These are phyloP conservation scores for Davidsoniella eucalypti DNA, from an alignment of 2,329 filamentous ascomycete species.

Conservation along the genomic window DNA sequence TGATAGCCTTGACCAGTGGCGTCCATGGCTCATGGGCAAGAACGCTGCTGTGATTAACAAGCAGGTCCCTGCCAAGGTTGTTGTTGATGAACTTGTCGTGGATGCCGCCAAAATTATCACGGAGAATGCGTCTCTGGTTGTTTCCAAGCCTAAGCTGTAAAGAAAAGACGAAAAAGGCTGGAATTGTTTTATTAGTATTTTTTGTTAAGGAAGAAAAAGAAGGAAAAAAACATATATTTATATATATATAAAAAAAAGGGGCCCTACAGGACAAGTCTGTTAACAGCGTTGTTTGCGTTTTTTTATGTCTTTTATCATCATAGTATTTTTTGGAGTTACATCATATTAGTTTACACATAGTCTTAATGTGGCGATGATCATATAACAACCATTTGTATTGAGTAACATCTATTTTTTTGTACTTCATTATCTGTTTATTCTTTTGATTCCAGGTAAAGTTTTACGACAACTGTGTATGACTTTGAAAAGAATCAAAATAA, in stretches of 20 bases:
- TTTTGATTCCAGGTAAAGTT: too few species aligned
- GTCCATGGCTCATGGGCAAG: conserved; percentile 93
- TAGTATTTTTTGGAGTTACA: not conserved
- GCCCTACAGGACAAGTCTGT: not conserved
- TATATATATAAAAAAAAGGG: too few species aligned
- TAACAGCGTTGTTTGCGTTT: not conserved
- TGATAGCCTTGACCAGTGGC: conserved; percentile 78
- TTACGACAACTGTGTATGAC: too few species aligned
- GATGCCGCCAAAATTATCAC: conserved; percentile 61
- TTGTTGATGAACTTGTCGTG: conserved; percentile 83
- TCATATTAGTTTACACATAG: too few species aligned
- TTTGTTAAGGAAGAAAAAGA: not conserved
- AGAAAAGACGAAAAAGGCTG: conserved; percentile 2
- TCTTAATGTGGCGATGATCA: too few species aligned
- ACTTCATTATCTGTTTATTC: too few species aligned
- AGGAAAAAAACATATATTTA: not conserved
- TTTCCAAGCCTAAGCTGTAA: conserved; percentile 51
- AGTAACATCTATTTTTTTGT: too few species aligned
- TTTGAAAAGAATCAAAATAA: too few species aligned
- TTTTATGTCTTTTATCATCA: not conserved
- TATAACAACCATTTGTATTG: too few species aligned
- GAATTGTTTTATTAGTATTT: not conserved
- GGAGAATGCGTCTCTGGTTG: conserved; percentile 38
- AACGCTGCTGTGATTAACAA: conserved; percentile 87
- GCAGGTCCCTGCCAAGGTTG: conserved; percentile 75